Evolutionary conservation across 495 filamentous ascomycete genomes (phyloP), one percentile per base, ranked within the genome.

Genomic region (Aspergillus sclerotioniger): DNA sequence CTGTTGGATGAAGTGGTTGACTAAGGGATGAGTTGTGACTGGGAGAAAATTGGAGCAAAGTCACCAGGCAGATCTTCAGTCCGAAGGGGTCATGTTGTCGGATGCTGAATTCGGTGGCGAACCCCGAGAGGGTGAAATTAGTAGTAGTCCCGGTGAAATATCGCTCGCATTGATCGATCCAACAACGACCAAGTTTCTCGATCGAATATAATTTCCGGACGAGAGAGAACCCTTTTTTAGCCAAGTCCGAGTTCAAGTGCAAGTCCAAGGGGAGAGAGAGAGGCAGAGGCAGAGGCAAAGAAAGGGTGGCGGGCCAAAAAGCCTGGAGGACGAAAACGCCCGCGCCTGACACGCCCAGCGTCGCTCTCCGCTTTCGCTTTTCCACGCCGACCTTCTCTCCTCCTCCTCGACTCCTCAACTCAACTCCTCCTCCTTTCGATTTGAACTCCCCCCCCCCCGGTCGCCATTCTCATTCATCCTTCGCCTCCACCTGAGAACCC

Each of bases 351-450:
- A 31, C 13, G n/a, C 15, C 25, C 15, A 25, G 19, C 12, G 19
- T 21, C 20, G 19, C 46, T 49, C 47, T 50, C 47, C 47, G 47
- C 47, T 50, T 50, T 50, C 47, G 47, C 47, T 50, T 50, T 50
- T 29, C 46, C 25, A 50, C 8, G n/a, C 37, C n/a, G 37, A 41
- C 12, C 10, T 4, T 32, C 47, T 25, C 17, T 50, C 47, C n/a
- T n/a, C n/a, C 46, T 13, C 46, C 46, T 29, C 20, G n/a, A 17
- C 44, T 32, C 25, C 47, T 17, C 28, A 8, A 6, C 47, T 17
- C 28, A 8, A 6, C 47, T 49, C 47, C 16, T n/a, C 15, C 47
- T 32, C 25, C 28, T 16, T 49, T 25, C 28, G 47, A n/a, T 10
- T 25, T 49, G 21, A 28, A 25, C 20, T 21, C 46, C 20, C 46